Evolutionary conservation across 2,329 filamentous ascomycete genomes (phyloP).

Genomic region (Sporothrix pseudoabietina): DNA sequence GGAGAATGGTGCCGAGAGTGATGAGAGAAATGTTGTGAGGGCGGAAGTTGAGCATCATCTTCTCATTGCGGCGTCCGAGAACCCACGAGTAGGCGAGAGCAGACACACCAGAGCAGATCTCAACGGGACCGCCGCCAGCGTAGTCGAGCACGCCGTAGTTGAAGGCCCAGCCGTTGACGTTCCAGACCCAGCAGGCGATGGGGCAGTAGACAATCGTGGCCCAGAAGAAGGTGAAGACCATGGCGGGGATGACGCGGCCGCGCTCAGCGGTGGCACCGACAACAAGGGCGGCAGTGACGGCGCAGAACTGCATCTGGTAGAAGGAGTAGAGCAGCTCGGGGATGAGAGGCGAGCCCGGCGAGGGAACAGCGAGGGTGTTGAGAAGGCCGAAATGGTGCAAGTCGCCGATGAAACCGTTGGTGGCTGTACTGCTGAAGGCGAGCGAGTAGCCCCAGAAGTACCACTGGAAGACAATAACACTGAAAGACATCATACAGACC

Average conservation of each 20-base stretch:
- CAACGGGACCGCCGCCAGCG: slow-evolving; percentile 93
- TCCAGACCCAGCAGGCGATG: slow-evolving; percentile 96
- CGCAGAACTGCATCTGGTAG: slow-evolving; percentile 99
- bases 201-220: slow-evolving; percentile 97
- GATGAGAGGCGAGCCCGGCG: slow-evolving; percentile 82
- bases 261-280: slow-evolving; percentile 92
- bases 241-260: slow-evolving; percentile 85
- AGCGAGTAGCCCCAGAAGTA: slow-evolving; percentile 99
- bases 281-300: slow-evolving; percentile 86
- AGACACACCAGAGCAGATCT: slow-evolving; percentile 91
- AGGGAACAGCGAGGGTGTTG: slow-evolving; percentile 81
- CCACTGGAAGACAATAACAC: slow-evolving; percentile 95
- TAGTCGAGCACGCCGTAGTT: slow-evolving; percentile 93
- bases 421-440: slow-evolving; percentile 79
- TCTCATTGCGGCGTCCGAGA: slow-evolving; percentile 92
- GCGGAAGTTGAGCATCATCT: slow-evolving; percentile 99
- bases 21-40: slow-evolving; percentile 98
- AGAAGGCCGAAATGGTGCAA: slow-evolving; percentile 85
- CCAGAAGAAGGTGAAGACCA: slow-evolving; percentile 97
- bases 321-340: slow-evolving; percentile 91
- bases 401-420: slow-evolving; percentile 90
- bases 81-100: slow-evolving; percentile 95
- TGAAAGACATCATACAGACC: slow-evolving; percentile 93
- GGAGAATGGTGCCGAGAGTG: slow-evolving; percentile 88
- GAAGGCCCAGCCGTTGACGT: slow-evolving; percentile 88